Evolutionary conservation across 163 green algal species (phyloP).

Genomic region (Coccomyxa subellipsoidea): DNA sequence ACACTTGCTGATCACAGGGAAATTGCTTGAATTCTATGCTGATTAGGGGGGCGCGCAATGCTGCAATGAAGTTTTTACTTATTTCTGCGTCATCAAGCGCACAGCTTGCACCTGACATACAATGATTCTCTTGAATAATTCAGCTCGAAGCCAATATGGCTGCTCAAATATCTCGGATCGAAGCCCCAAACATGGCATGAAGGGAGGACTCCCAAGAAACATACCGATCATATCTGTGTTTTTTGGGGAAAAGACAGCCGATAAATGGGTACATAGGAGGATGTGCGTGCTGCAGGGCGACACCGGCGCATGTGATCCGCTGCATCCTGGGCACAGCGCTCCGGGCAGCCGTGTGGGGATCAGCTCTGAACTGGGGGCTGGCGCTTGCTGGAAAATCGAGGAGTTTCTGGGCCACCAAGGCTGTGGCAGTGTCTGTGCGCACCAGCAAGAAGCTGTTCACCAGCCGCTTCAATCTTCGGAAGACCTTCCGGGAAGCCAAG

Average conservation of each 20-base stretch:
- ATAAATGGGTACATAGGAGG: no score
- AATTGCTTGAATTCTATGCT: no score
- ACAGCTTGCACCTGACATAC: neutral
- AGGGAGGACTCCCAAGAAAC: no score
- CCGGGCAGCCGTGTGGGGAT: constrained; percentile 1
- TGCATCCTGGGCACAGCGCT: constrained; percentile 16
- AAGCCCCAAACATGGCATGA: no score
- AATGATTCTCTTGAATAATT: neutral
- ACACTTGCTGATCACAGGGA: neutral
- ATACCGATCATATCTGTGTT: no score
- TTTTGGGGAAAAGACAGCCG: no score
- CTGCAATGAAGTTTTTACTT: no score
- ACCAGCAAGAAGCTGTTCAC: constrained; percentile 3
- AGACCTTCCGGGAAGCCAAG: constrained; percentile 3
- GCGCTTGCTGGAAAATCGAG: constrained; percentile 13
- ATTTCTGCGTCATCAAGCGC: neutral
- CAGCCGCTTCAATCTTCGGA: neutral
- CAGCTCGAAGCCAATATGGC: no score
- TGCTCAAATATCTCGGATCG: no score
- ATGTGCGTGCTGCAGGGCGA: constrained; percentile 3
- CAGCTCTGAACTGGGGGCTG: constrained; percentile 6
- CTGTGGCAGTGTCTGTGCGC: constrained; percentile 9
- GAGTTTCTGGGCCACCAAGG: constrained; percentile 24
- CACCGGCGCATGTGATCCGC: constrained; percentile 13
- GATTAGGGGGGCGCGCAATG: no score